phyloP scores from a whole-genome alignment of 179 eudicot genomes.

The Spinacia oleracea region DNA sequence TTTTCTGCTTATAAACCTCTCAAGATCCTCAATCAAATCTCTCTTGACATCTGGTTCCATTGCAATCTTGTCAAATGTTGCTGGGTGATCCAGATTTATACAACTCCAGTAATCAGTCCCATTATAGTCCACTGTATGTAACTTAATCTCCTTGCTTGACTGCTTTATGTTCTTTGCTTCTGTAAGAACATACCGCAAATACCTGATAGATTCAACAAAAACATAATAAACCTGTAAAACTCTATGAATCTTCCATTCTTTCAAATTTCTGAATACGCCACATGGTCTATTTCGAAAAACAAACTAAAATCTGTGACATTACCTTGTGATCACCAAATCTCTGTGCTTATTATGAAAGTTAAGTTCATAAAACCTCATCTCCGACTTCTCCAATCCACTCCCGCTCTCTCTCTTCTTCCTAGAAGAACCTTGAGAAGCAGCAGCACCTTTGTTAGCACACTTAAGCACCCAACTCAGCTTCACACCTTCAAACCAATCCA shows the following conservation, averaged over 20 bases:
- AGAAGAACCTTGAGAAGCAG: not conserved
- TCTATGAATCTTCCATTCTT: too few relatives aligned
- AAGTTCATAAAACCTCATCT: conserved; percentile 31
- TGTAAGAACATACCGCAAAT: conserved; percentile 31
- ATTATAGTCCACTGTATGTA: conserved; percentile 41
- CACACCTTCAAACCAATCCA: conserved; percentile 27
- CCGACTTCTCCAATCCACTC: conserved; percentile 23
- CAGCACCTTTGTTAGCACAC: not conserved
- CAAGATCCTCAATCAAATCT: conserved; percentile 38
- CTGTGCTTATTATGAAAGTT: conserved; percentile 32
- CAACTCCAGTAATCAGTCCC: conserved; percentile 43
- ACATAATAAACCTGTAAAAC: too few relatives aligned
- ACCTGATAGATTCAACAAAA: conserved; percentile 18
- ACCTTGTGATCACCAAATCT: conserved; percentile 30
- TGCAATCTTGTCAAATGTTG: conserved; percentile 39
- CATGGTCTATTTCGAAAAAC: too few relatives aligned
- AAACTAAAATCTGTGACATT: not conserved
- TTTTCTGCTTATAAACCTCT: conserved; percentile 35
- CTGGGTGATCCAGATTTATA: conserved; percentile 39
- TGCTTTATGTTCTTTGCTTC: conserved; percentile 34
- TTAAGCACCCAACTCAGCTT: conserved; percentile 21
- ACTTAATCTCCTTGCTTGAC: conserved; percentile 35
- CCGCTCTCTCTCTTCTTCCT: conserved; percentile 17
- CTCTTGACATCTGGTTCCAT: conserved; percentile 39
- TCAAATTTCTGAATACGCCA: too few relatives aligned